These are phyloP conservation scores for Mycena maculata DNA, from an alignment of 768 basidiomycete species.

Conservation along the genomic window DNA sequence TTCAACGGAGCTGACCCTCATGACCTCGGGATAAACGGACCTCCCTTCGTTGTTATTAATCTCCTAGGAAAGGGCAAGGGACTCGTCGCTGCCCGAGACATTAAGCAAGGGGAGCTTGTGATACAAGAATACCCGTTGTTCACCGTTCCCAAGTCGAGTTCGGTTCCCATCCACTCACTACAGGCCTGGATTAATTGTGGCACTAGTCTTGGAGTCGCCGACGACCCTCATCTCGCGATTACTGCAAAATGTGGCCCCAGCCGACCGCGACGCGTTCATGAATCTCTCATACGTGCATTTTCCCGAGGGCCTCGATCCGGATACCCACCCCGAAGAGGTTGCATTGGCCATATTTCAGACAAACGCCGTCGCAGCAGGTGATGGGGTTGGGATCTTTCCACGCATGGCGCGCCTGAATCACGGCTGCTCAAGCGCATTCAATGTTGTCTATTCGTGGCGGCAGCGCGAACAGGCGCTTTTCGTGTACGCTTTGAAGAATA, in stretches of 20 bases:
- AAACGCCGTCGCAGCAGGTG: slow-evolving; percentile 69
- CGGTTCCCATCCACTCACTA: neutral
- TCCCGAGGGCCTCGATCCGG: slow-evolving; percentile 53
- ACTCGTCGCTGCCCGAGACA: slow-evolving; percentile 61
- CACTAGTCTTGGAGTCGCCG: slow-evolving; percentile 58
- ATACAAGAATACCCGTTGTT: slow-evolving; percentile 68
- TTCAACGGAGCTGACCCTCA: neutral
- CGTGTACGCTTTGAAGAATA: slow-evolving; percentile 68
- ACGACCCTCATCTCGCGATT: slow-evolving; percentile 52
- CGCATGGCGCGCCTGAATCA: slow-evolving; percentile 75
- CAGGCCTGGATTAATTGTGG: slow-evolving; percentile 4
- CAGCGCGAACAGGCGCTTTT: slow-evolving; percentile 59
- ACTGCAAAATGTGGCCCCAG: slow-evolving; percentile 47
- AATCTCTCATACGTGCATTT: slow-evolving; percentile 69
- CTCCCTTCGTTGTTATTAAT: slow-evolving; percentile 55
- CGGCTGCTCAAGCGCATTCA: slow-evolving; percentile 75
- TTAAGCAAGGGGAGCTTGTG: slow-evolving; percentile 71
- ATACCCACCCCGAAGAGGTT: slow-evolving; percentile 54
- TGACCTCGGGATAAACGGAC: neutral
- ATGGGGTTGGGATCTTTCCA: slow-evolving; percentile 72
- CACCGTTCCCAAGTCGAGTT: slow-evolving; percentile 62
- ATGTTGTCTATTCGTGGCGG: slow-evolving; percentile 72
- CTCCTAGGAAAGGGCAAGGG: slow-evolving; percentile 69
- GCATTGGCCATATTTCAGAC: slow-evolving; percentile 76
- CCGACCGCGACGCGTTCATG: slow-evolving; percentile 56